Evolutionary conservation across 1,284 basidiomycete genomes (phyloP), one percentile per base, ranked within the genome.

Genomic region (Sphagnurus paluster): DNA sequence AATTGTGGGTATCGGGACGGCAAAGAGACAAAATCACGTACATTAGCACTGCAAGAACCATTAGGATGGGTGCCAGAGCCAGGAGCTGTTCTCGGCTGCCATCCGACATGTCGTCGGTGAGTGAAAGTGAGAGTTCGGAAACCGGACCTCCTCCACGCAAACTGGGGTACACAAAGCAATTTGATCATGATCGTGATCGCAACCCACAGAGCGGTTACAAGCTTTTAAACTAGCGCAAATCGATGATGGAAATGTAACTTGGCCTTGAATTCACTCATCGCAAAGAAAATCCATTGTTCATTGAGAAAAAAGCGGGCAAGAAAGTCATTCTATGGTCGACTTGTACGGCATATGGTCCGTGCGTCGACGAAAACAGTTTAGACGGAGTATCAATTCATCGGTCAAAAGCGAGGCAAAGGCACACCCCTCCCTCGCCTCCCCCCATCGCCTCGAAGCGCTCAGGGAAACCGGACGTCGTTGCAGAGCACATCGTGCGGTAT

Each of bases 351-450:
- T 48, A 33, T 50, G 51, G 53, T 54, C 52, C 45, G 49, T 48
- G 52, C 50, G 48, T 39, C 17, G 3, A 11, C 6, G 24, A 54
- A 49, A 54, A 50, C 48, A 41, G 50, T 60, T 63, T 26, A 53
- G 51, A 55, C 64, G 61, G 65, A 63, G 59, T 56, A 49, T 57
- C 49, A 67, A 63, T 14, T 30, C n/a, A 23, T 26, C 52, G 55
- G 50, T 35, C 29, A 53, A 53, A 45, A 25, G 52, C 52, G 54
- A 40, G 24, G 39, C 52, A 44, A n/a, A 17, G 30, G 28, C 32
- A 50, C 50, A n/a, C 46, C 47, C 34, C 28, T 32, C 30, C 28
- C 38, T 35, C 23, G 19, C 42, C 11, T 21, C 19, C 50, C 29
- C 48, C 50, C 42, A 38, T 42, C 37, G 37, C 36, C 39, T 29